These are phyloP conservation scores for Aspergillus mulundensis DNA, from an alignment of 495 filamentous ascomycete species.

Conservation along the genomic window DNA sequence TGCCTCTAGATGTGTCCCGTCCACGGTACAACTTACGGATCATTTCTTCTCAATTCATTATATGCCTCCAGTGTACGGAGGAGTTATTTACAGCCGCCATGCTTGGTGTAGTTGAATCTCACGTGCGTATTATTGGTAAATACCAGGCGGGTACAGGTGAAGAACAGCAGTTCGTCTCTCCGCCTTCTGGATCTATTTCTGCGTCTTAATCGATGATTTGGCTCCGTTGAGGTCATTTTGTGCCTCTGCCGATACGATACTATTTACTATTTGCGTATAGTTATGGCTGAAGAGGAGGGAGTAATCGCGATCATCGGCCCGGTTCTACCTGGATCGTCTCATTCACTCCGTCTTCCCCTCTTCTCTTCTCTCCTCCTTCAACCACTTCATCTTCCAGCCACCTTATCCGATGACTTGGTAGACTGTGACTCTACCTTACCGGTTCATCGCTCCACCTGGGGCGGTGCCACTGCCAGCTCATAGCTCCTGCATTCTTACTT, in stretches of 20 bases:
- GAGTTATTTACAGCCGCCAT: no score
- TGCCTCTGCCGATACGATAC: neutral
- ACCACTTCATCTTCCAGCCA: neutral
- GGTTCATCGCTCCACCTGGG: slow-evolving; percentile 2
- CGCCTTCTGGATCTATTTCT: slow-evolving; percentile 3
- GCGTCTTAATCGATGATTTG: neutral
- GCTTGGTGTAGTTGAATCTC: no score
- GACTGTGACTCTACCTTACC: neutral
- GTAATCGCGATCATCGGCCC: neutral
- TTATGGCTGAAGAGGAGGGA: neutral
- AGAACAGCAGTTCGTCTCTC: neutral
- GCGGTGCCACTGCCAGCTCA: slow-evolving; percentile 12
- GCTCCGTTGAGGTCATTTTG: neutral
- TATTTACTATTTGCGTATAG: neutral
- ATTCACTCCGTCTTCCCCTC: slow-evolving; percentile 1
- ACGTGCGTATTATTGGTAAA: neutral
- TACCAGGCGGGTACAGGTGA: neutral
- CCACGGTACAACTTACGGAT: no score
- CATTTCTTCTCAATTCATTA: no score
- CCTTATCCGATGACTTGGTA: slow-evolving; percentile 3
- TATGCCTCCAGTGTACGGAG: no score
- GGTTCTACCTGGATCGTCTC: neutral
- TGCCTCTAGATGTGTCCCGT: no score
- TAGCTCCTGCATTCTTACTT: slow-evolving; percentile 5
- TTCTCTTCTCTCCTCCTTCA: slow-evolving; percentile 7